Percentiles rank a stretch among this genome's conserved stretches.
These are phyloP conservation scores for Lepidium africanum DNA, from an alignment of 345 rosid genomes.

Conservation along the genomic window DNA sequence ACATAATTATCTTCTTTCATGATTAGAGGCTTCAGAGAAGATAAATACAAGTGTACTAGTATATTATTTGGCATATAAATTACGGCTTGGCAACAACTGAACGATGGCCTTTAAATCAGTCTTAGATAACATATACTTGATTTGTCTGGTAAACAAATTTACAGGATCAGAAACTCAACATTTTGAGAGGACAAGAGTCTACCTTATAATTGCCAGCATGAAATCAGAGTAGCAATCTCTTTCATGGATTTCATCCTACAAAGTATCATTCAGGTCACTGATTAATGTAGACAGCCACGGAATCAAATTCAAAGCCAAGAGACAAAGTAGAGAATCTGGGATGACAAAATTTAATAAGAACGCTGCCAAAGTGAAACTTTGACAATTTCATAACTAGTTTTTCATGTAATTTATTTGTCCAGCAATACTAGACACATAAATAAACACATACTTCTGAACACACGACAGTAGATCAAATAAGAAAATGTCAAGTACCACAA, in stretches of 20 bases:
- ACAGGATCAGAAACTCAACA: not conserved
- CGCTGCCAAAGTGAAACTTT: not conserved
- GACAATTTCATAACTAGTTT: not conserved
- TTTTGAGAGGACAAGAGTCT: conserved; percentile 6
- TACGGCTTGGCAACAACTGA: not conserved
- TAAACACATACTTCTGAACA: not conserved
- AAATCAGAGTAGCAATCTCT: conserved; percentile 95
- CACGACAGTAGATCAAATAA: not conserved
- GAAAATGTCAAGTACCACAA: conserved; percentile 59
- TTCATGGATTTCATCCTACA: conserved; percentile 97
- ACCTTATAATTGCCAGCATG: conserved; percentile 90
- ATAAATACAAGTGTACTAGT: not conserved
- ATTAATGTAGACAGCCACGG: conserved; percentile 4
- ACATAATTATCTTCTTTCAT: not conserved
- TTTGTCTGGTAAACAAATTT: not conserved
- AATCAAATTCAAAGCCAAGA: conserved; percentile 2
- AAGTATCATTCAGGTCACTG: conserved; percentile 22
- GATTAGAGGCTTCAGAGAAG: not conserved
- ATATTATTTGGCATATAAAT: not conserved
- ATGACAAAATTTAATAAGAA: not conserved
- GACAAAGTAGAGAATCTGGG: not conserved
- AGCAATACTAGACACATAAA: not conserved
- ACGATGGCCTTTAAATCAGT: not conserved
- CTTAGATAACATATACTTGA: not conserved
- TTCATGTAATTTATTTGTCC: not conserved